Evolutionary conservation across 768 basidiomycete species (phyloP).

Genomic region (button mushroom (Agaricus bisporus)): DNA sequence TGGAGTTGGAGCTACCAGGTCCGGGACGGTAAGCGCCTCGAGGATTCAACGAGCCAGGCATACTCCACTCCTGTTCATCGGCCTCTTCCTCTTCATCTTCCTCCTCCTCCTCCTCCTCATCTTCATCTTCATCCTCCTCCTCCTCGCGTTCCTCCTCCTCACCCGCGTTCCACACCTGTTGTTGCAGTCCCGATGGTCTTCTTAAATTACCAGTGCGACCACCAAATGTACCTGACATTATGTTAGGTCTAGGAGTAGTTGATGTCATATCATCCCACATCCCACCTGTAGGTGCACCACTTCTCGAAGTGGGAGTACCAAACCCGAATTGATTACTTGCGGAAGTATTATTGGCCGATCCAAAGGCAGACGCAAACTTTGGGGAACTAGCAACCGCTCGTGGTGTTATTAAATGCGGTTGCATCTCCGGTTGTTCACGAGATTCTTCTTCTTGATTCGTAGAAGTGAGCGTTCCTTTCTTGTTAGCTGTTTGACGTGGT

Average conservation of each 20-base stretch:
- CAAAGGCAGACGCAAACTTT: constrained; percentile 2
- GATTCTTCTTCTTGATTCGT: constrained; percentile 4
- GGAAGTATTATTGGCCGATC: neutral
- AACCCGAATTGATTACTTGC: neutral
- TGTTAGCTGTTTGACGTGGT: constrained; percentile 1
- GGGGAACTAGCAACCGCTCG: neutral
- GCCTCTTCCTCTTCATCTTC: neutral
- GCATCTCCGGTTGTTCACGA: neutral
- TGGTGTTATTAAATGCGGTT: neutral
- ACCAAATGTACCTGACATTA: neutral
- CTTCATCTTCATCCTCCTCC: neutral
- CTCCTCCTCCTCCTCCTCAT: constrained; percentile 2
- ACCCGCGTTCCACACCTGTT: constrained; percentile 7
- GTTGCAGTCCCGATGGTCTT: constrained; percentile 3
- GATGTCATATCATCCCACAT: constrained; percentile 9
- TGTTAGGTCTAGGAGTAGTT: neutral
- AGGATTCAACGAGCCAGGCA: constrained; percentile 7
- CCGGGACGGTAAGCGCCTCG: neutral
- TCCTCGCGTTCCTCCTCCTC: constrained; percentile 5
- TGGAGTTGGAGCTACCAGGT: neutral
- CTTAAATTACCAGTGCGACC: neutral
- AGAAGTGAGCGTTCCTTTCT: neutral
- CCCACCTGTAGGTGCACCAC: neutral
- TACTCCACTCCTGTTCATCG: constrained; percentile 1
- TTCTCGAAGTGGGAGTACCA: constrained; percentile 3